phyloP scores from a whole-genome alignment of 192 early-diverging fungal species.

The Coemansia sp. region DNA sequence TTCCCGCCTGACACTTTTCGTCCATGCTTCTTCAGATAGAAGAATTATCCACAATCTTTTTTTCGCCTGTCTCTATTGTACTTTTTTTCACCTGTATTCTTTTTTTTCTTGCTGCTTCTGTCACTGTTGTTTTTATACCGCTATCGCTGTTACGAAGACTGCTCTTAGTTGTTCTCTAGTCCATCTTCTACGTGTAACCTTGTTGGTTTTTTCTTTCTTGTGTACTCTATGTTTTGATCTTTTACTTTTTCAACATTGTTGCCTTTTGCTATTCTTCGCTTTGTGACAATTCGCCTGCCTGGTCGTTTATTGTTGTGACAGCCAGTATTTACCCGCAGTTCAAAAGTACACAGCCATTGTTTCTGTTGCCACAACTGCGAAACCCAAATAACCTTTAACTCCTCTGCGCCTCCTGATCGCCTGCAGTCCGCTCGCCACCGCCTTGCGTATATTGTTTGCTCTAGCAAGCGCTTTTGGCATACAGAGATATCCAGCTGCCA shows the following conservation, averaged over 20 bases:
- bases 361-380: not conserved
- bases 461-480: not conserved
- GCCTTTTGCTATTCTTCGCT: not conserved
- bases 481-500: not conserved
- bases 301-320: not conserved
- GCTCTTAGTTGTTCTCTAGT: no score
- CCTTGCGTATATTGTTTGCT: not conserved
- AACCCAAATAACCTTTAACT: not conserved
- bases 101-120: not conserved
- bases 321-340: not conserved
- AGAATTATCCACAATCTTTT: not conserved
- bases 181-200: not conserved
- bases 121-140: no score
- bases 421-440: not conserved
- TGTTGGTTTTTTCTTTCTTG: not conserved
- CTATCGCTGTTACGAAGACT: no score
- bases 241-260: not conserved
- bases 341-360: not conserved
- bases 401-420: not conserved
- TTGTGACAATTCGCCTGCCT: not conserved
- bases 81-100: not conserved
- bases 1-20: constrained; percentile 1
- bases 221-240: not conserved
- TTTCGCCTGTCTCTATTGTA: constrained; percentile 1
- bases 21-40: not conserved